Percentiles rank a stretch among this genome's conserved stretches.
Conservation (phyloP, 257 asterid species). For the Paulownia fortunei region DNA sequence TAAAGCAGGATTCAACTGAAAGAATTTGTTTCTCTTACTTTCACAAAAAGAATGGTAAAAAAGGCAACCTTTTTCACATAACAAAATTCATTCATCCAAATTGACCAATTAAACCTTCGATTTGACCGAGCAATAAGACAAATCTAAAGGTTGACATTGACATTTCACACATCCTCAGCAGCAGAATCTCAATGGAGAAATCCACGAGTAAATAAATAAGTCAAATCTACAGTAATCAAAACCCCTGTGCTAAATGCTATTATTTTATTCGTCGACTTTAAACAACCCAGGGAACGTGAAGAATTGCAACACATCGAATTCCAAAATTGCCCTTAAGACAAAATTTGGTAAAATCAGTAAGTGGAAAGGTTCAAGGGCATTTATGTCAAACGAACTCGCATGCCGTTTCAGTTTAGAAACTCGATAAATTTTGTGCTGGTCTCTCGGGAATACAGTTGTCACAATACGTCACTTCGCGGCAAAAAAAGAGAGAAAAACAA, state of each 20-base stretch:
- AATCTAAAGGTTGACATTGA: background rate
- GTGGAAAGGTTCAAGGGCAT: background rate
- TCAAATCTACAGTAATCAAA: background rate
- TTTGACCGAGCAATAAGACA: background rate
- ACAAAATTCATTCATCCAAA: background rate
- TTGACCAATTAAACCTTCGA: background rate
- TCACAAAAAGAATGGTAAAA: background rate
- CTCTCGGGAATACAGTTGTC: slow-evolving; percentile 13
- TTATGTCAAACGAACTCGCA: background rate
- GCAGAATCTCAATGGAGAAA: background rate
- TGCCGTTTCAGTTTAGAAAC: slow-evolving; percentile 4
- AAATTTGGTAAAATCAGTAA: background rate
- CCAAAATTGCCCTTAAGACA: background rate
- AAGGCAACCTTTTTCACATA: background rate
- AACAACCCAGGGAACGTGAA: background rate
- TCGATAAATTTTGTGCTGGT: background rate
- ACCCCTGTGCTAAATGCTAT: background rate
- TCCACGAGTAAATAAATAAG: background rate
- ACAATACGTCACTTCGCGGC: background rate
- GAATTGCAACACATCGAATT: background rate
- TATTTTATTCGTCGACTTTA: background rate
- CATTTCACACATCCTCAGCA: background rate
- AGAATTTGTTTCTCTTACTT: background rate
- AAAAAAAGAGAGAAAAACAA: background rate
- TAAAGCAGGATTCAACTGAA: background rate